These are phyloP conservation scores for Suhomyces faveliae DNA, from an alignment of 805 yeast species.

Conservation along the genomic window DNA sequence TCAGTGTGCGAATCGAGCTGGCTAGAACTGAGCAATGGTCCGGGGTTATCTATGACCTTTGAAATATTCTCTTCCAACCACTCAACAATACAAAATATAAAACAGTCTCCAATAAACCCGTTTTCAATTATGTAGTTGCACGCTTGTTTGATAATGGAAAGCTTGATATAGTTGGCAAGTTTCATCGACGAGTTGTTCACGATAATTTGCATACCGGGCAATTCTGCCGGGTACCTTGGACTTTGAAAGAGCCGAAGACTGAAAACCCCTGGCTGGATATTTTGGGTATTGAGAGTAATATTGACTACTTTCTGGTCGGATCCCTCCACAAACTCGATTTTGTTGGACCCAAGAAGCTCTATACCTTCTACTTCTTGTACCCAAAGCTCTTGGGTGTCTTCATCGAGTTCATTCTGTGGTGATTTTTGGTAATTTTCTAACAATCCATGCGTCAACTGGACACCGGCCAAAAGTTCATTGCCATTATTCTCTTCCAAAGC, in stretches of 20 bases:
- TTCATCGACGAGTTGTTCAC: slow-evolving; percentile 44
- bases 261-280: slow-evolving; percentile 17
- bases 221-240: slow-evolving; percentile 55
- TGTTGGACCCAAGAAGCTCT: slow-evolving; percentile 55
- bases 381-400: slow-evolving; percentile 54
- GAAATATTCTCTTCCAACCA: slow-evolving; percentile 70
- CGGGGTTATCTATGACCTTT: slow-evolving; percentile 67
- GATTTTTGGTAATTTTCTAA: slow-evolving; percentile 1
- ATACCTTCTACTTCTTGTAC: slow-evolving; percentile 71
- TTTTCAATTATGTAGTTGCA: slow-evolving; percentile 42
- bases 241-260: slow-evolving; percentile 27
- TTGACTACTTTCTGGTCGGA: slow-evolving; percentile 32
- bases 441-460: slow-evolving; percentile 44
- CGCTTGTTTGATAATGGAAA: slow-evolving; percentile 51
- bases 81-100: slow-evolving; percentile 66
- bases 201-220: slow-evolving; percentile 65
- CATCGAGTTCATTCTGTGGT: neutral
- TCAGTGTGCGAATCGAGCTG: neutral
- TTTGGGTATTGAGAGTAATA: slow-evolving; percentile 24
- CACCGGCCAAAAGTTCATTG: slow-evolving; percentile 52
- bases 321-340: slow-evolving; percentile 24
- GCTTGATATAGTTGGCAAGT: slow-evolving; percentile 68
- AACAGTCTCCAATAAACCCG: slow-evolving; percentile 63
- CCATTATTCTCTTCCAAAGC: slow-evolving; percentile 41
- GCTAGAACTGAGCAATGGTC: slow-evolving; percentile 46